phyloP scores from a whole-genome alignment of 805 yeast genomes.

The Debaryomyces hansenii region DNA sequence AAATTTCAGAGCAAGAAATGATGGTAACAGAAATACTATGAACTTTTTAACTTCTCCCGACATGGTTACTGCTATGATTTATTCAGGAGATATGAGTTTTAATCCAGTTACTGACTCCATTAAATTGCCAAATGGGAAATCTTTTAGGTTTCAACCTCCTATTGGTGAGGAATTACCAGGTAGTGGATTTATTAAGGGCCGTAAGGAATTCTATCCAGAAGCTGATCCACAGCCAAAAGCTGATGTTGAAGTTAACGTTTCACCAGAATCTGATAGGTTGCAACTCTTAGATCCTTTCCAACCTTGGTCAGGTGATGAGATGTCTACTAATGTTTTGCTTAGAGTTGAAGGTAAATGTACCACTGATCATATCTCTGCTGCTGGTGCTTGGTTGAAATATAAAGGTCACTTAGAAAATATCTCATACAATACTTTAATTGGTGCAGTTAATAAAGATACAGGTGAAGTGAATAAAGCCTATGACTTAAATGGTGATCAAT shows the following conservation, averaged over 20 bases:
- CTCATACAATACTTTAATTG: slow-evolving; percentile 91
- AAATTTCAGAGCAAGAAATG: slow-evolving; percentile 96
- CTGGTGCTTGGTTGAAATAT: slow-evolving; percentile 98
- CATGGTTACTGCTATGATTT: slow-evolving; percentile 94
- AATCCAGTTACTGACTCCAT: slow-evolving; percentile 91
- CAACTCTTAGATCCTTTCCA: slow-evolving; percentile 87
- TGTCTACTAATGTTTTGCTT: slow-evolving; percentile 70
- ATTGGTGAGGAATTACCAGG: slow-evolving; percentile 82
- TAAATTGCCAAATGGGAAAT: slow-evolving; percentile 63
- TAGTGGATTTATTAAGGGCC: slow-evolving; percentile 73
- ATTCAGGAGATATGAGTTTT: slow-evolving; percentile 88
- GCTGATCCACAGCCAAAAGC: slow-evolving; percentile 65
- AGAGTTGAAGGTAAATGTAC: slow-evolving; percentile 98
- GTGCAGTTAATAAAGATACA: slow-evolving; percentile 95
- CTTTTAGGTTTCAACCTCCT: slow-evolving; percentile 78
- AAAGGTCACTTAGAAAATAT: slow-evolving; percentile 97
- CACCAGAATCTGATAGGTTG: slow-evolving; percentile 87
- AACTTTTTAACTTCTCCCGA: slow-evolving; percentile 99
- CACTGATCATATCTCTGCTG: slow-evolving; percentile 97
- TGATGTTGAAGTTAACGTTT: slow-evolving; percentile 62
- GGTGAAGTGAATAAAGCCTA: slow-evolving; percentile 92
- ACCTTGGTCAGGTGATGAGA: slow-evolving; percentile 84
- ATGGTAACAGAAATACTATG: slow-evolving; percentile 96
- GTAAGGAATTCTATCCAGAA: slow-evolving; percentile 73
- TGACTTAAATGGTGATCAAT: slow-evolving; percentile 76